Conservation (phyloP, 1,284 basidiomycete species). For the Malassezia yamatoensis region DNA sequence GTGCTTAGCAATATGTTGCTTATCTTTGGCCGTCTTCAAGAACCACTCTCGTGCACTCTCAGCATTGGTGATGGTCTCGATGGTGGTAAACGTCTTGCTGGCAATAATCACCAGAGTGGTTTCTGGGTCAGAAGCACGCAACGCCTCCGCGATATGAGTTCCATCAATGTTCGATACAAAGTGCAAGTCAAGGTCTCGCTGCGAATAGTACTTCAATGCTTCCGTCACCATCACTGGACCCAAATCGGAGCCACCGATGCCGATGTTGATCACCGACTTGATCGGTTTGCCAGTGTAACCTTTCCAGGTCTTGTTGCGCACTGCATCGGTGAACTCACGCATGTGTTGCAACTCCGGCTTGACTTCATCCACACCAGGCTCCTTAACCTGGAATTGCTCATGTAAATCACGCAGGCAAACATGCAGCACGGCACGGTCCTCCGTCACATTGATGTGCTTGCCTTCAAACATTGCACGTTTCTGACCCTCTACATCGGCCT, state of each 20-base stretch:
- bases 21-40: conserved; percentile 61
- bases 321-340: conserved; percentile 72
- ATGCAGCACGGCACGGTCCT: conserved; percentile 90
- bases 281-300: conserved; percentile 95
- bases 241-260: conserved; percentile 93
- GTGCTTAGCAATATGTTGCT: conserved; percentile 91
- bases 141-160: conserved; percentile 84
- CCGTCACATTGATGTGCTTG: conserved; percentile 95
- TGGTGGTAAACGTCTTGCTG: conserved; percentile 96
- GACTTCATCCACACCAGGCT: conserved; percentile 73
- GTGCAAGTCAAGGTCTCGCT: conserved; percentile 73
- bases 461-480: conserved; percentile 90
- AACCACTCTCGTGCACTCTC: conserved; percentile 91
- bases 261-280: conserved; percentile 92
- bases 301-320: conserved; percentile 80
- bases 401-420: conserved; percentile 80
- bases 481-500: conserved; percentile 73
- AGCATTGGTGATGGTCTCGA: conserved; percentile 98
- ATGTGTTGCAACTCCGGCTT: conserved; percentile 77
- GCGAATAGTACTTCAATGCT: conserved; percentile 83
- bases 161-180: conserved; percentile 99
- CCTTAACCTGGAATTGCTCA: conserved; percentile 58
- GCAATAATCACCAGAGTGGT: conserved; percentile 94
- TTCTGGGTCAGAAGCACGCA: conserved; percentile 74
- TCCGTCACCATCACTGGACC: conserved; percentile 98